Evolutionary conservation across 2,329 filamentous ascomycete species (phyloP).

Genomic region (Arthrobotrys megalospora): DNA sequence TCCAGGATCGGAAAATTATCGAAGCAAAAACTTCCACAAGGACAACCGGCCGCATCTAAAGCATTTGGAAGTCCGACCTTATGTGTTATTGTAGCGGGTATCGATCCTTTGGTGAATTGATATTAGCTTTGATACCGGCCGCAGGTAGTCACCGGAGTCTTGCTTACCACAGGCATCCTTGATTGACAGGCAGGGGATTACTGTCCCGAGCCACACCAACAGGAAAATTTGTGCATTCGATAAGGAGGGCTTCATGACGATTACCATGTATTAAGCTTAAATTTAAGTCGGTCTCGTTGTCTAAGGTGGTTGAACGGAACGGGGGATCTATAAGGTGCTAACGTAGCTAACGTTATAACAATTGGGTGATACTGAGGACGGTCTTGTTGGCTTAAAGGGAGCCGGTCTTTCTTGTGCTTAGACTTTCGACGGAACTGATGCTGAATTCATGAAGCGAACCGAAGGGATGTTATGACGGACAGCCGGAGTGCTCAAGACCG

Average conservation of each 20-base stretch:
- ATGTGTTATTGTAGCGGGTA: conserved; percentile 16
- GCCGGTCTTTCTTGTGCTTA: too few relatives aligned
- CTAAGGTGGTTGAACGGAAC: conserved; percentile 22
- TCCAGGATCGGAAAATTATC: conserved; percentile 34
- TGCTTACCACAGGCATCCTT: conserved; percentile 58
- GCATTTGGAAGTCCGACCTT: conserved; percentile 24
- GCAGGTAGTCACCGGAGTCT: not conserved
- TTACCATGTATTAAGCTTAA: not conserved
- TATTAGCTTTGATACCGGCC: conserved; percentile 22
- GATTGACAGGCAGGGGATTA: conserved; percentile 46
- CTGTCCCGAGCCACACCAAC: conserved; percentile 39
- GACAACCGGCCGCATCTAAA: conserved; percentile 42
- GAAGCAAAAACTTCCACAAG: conserved; percentile 44
- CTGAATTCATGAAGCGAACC: not conserved
- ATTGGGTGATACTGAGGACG: conserved; percentile 4
- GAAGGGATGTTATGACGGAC: not conserved
- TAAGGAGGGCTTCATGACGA: not conserved
- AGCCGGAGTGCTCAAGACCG: not conserved
- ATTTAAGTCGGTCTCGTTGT: not conserved
- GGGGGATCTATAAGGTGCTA: not conserved
- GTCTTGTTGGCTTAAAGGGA: not conserved
- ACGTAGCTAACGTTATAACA: too few relatives aligned
- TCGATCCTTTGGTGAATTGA: conserved; percentile 26
- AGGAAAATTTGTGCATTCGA: conserved; percentile 15
- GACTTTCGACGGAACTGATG: not conserved